Conservation (phyloP, 1,139 yeast species). For the Yamadazyma buinensis region DNA sequence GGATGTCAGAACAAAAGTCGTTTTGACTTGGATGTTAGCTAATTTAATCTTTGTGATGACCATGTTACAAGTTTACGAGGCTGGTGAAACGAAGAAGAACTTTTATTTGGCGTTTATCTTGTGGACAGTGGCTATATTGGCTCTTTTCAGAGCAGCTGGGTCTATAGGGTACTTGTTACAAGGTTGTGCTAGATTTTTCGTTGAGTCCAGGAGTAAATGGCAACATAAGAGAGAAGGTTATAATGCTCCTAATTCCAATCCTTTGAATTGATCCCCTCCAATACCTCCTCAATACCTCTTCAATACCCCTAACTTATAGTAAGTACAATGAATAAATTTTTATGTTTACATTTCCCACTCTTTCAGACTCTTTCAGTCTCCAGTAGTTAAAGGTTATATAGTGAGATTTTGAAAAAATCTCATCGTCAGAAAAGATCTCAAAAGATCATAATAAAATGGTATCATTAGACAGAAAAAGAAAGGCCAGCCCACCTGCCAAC, state of each 20-base stretch:
- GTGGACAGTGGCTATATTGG: conserved; percentile 86
- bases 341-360: too few relatives aligned
- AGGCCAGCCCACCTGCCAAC: conserved; percentile 14
- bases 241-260: conserved; percentile 30
- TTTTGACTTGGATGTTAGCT: conserved; percentile 83
- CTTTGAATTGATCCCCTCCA: conserved; percentile 19
- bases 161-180: conserved; percentile 61
- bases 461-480: conserved; percentile 41
- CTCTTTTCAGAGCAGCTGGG: conserved; percentile 77
- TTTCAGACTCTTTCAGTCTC: too few relatives aligned
- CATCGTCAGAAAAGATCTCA: neutral
- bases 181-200: conserved; percentile 35
- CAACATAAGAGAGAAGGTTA: conserved; percentile 38
- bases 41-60: conserved; percentile 81
- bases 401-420: neutral
- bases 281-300: too few relatives aligned
- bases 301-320: too few relatives aligned
- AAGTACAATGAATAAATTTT: too few relatives aligned
- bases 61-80: conserved; percentile 73
- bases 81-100: conserved; percentile 57
- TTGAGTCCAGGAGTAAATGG: conserved; percentile 43
- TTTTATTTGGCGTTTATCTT: conserved; percentile 77
- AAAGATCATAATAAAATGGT: conserved; percentile 30
- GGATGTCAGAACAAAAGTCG: conserved; percentile 90
- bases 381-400: too few relatives aligned